Evolutionary conservation across 2,329 filamentous ascomycete genomes (phyloP).

Genomic region (Colletotrichum sp.): DNA sequence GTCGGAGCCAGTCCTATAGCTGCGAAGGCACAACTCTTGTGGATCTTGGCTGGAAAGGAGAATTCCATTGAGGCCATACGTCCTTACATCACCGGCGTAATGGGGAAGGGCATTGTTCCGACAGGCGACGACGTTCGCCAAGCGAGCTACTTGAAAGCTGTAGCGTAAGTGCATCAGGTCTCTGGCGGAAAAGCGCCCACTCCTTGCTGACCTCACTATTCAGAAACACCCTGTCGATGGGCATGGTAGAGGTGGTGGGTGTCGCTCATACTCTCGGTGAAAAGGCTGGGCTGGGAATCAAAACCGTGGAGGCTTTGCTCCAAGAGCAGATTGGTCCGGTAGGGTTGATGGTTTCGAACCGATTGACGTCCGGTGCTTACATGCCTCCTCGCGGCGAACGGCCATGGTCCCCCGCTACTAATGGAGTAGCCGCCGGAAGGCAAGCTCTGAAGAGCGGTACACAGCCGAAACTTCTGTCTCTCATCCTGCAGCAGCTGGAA

Average conservation of each 20-base stretch:
- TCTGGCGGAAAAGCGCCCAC: accelerated
- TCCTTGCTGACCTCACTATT: accelerated
- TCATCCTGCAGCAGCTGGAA: not conserved
- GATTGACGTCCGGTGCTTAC: not conserved
- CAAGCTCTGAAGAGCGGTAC: not conserved
- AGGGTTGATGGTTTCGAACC: not conserved
- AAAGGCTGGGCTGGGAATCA: not conserved
- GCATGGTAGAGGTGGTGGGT: not conserved
- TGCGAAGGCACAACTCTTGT: not conserved
- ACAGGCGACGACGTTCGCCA: not conserved
- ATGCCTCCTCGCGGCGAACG: not conserved
- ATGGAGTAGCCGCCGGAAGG: not conserved
- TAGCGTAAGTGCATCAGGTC: not conserved
- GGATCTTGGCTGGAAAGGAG: not conserved
- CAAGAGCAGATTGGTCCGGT: not conserved
- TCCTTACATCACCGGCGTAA: not conserved
- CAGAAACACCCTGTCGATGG: not conserved
- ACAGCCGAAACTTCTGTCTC: not conserved
- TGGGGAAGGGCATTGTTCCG: not conserved
- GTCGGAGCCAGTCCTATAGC: not conserved
- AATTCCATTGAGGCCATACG: not conserved
- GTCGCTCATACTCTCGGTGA: not conserved
- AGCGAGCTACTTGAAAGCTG: not conserved
- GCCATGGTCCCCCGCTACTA: not conserved
- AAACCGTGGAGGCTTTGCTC: not conserved